Base-by-base conservation (phyloP, 495 filamentous ascomycete species). In the Aspergillus indologenus region DNA sequence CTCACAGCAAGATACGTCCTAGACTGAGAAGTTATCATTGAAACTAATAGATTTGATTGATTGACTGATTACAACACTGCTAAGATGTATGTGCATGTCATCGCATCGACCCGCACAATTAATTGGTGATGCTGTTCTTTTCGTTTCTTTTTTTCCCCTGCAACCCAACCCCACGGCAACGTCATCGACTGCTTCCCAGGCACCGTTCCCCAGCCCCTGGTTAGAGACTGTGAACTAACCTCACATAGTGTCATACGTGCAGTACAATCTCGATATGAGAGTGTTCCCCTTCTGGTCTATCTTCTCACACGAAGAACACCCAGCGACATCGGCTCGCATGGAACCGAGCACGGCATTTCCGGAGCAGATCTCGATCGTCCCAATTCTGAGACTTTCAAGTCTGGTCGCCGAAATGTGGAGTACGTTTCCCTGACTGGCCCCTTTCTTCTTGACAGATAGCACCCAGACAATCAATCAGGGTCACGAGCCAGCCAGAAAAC, bases 151-250 rank as follows among this genome's bases (percentile, higher is more conserved):
- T 49, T 57, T 20, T 43, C 45, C 42, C 21, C 26, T 49, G 26
- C 54, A 51, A 51, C 54, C 18, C 44, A 49, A 34, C 29, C 34
- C 23, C 54, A 57, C 54, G 29, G 1, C 45, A 50, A 57, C 55
- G 55, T 57, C 55, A 57, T 50, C 48, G 45, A 40, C 17, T 40
- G 8, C 21, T 23, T 49, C 48, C 26, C 26, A 50, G 45, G 47
- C 29, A 49, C 46, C 40, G 5, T 43, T 43, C 22, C 18, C 52
- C 21, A 14, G 11, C 24, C 24, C n/a, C 11, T 17, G 22, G 49
- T 24, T 5, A 3, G 11, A 52, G 19, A 31, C n/a, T 1, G 24
- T 31, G 34, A 8, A 2, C 34, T 2, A 40, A 40, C 9, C 26
- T 29, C 26, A 29, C 26, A 29, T 29, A 29, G 3, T 29, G 26